These are phyloP conservation scores for Lecanosticta acicola DNA, from an alignment of 2,329 filamentous ascomycete genomes.

Conservation along the genomic window DNA sequence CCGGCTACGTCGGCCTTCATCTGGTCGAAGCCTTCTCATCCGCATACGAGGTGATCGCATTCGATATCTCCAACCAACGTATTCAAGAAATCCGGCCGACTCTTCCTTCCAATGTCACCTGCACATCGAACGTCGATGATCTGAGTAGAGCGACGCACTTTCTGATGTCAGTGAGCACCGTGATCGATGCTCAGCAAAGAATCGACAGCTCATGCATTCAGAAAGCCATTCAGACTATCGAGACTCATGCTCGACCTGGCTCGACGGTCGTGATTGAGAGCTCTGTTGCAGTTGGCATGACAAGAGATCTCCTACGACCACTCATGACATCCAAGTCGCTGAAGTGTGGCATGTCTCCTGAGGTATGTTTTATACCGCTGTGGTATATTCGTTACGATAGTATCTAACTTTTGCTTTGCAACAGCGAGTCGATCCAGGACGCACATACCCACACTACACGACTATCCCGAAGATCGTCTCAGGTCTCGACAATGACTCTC, in stretches of 20 bases:
- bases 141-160: conserved; percentile 4
- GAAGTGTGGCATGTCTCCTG: conserved; percentile 10
- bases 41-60: conserved; percentile 6
- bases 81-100: conserved; percentile 3
- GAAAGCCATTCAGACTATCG: conserved; percentile 5
- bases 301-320: conserved; percentile 4
- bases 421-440: conserved; percentile 9
- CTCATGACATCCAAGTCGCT: neutral
- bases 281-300: conserved; percentile 11
- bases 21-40: conserved; percentile 9
- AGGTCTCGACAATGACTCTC: conserved; percentile 2
- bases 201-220: conserved; percentile 8
- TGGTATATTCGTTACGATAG: neutral
- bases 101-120: neutral
- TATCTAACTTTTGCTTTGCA: neutral
- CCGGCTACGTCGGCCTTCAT: conserved; percentile 8
- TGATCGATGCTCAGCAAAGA: neutral
- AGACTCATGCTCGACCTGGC: conserved; percentile 5
- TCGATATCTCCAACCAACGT: conserved; percentile 6
- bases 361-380: neutral
- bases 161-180: conserved; percentile 8
- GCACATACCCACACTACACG: conserved; percentile 4
- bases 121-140: conserved; percentile 1
- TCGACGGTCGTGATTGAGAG: conserved; percentile 9
- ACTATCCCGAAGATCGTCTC: conserved; percentile 12